Evolutionary conservation across 371 early-diverging fungal species (phyloP).

Genomic region (Encephalitozoon hellem): DNA sequence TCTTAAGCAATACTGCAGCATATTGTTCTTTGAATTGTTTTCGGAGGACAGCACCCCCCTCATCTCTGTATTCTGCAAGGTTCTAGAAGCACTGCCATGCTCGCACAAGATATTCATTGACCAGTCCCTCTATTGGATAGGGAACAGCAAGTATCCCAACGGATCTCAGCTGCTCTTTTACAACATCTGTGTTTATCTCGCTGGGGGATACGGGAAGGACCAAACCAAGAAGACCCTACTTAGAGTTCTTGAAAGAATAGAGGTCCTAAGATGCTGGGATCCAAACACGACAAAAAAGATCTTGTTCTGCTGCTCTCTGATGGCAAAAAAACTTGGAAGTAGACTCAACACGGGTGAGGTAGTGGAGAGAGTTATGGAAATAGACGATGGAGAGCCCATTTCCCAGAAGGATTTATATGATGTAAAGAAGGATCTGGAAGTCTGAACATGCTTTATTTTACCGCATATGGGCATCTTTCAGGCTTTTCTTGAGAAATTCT

Average conservation of each 20-base stretch:
- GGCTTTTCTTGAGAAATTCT: background rate
- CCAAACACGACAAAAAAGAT: constrained; percentile 27
- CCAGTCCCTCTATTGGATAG: constrained; percentile 39
- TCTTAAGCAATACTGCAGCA: constrained; percentile 40
- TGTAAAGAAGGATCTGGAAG: constrained; percentile 19
- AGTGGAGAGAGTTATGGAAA: constrained; percentile 6
- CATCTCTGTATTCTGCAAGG: constrained; percentile 11
- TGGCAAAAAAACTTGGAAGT: constrained; percentile 9
- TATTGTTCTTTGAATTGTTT: constrained; percentile 45
- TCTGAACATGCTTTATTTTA: background rate
- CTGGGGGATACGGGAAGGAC: background rate
- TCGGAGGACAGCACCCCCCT: background rate
- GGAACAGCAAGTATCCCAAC: constrained; percentile 11
- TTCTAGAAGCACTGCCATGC: background rate
- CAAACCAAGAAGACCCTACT: constrained; percentile 7
- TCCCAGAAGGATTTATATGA: constrained; percentile 2
- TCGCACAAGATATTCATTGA: constrained; percentile 22
- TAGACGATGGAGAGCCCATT: constrained; percentile 44
- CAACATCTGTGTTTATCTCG: constrained; percentile 28
- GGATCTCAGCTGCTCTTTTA: constrained; percentile 21
- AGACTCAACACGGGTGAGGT: constrained; percentile 1
- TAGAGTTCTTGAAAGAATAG: constrained; percentile 14
- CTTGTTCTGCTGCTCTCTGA: constrained; percentile 5
- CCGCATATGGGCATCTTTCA: background rate
- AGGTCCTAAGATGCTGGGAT: constrained; percentile 24